Percentiles rank a stretch among this genome's conserved stretches.
Conservation (phyloP, 148 eudicot genomes). For the Rhododendron kiyosumense region DNA sequence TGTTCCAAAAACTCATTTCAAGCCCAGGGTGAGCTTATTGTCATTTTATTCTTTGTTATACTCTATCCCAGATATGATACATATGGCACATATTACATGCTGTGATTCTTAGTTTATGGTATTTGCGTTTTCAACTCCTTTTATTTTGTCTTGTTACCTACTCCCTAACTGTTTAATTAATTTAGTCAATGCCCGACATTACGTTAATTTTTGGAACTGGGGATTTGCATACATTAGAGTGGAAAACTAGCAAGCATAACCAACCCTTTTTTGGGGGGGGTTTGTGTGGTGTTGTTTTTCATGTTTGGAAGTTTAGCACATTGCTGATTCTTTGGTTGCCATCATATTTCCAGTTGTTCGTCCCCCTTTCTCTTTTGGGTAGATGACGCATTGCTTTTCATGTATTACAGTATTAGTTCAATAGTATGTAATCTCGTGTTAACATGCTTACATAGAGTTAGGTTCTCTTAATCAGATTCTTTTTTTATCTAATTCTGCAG, state of each 20-base stretch:
- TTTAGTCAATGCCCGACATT: not conserved
- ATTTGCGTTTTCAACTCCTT: not conserved
- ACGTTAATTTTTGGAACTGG: not conserved
- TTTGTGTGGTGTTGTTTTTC: no score
- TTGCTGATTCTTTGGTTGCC: not conserved
- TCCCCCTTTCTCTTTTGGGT: not conserved
- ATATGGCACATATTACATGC: not conserved
- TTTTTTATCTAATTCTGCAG: slow-evolving; percentile 29
- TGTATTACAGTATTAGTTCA: no score
- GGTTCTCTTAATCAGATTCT: not conserved
- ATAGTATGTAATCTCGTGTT: not conserved
- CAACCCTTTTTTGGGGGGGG: not conserved
- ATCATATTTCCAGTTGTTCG: not conserved
- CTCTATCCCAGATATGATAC: not conserved
- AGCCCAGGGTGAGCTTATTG: slow-evolving; percentile 59
- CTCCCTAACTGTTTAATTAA: not conserved
- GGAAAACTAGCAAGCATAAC: not conserved
- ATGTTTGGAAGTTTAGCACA: not conserved
- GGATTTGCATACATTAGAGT: not conserved
- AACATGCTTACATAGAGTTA: not conserved
- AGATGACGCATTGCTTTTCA: not conserved
- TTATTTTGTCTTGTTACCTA: not conserved
- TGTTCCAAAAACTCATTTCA: slow-evolving; percentile 72
- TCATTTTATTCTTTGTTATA: not conserved
- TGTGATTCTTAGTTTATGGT: not conserved